Conservation (phyloP, 2,329 filamentous ascomycete species). For the Curvularia spicifera region DNA sequence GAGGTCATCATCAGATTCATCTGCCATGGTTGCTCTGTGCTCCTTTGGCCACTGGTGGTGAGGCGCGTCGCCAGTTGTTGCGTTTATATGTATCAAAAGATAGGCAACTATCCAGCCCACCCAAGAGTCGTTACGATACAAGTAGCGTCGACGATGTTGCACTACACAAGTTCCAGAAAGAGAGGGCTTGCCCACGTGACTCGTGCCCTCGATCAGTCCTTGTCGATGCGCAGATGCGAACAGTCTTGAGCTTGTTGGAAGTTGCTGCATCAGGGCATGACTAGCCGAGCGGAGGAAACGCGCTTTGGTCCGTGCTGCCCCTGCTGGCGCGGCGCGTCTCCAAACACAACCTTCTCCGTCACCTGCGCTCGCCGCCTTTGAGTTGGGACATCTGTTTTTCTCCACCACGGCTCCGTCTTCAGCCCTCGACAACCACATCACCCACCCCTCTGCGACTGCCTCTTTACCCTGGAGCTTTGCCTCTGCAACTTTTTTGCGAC, state of each 20-base stretch:
- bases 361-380: conserved; percentile 1
- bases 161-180: background rate
- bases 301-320: conserved; percentile 27
- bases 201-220: background rate
- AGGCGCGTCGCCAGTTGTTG: background rate
- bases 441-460: background rate
- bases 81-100: background rate
- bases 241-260: conserved; percentile 16
- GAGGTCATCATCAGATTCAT: conserved; percentile 61
- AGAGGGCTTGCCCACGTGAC: background rate
- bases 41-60: background rate
- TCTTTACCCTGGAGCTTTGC: background rate
- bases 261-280: conserved; percentile 20
- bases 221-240: conserved; percentile 1
- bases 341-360: conserved; percentile 10
- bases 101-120: background rate
- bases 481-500: background rate
- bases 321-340: conserved; percentile 9
- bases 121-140: background rate
- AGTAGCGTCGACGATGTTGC: background rate
- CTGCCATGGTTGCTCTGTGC: conserved; percentile 53
- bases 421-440: background rate
- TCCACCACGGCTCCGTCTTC: background rate
- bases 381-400: background rate
- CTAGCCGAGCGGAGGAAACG: conserved; percentile 32